These are phyloP conservation scores for Eucalyptus erythrocorys DNA, from an alignment of 345 rosid species.

Conservation along the genomic window DNA sequence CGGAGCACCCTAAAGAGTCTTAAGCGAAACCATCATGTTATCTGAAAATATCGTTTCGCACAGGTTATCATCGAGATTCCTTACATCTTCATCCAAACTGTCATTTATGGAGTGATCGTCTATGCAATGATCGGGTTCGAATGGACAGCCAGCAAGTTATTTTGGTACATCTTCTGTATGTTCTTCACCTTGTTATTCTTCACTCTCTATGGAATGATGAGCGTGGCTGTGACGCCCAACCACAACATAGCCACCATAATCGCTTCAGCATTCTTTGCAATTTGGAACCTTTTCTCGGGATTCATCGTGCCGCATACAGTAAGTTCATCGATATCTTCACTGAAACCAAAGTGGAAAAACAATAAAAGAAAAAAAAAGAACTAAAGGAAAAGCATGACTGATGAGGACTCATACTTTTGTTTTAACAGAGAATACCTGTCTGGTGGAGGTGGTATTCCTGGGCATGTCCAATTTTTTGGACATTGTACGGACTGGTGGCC, in stretches of 20 bases:
- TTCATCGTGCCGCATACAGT: constrained; percentile 39
- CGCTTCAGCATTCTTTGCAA: constrained; percentile 25
- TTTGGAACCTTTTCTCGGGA: constrained; percentile 64
- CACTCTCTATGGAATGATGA: constrained; percentile 62
- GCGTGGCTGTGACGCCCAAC: constrained; percentile 48
- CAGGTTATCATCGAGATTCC: constrained; percentile 51
- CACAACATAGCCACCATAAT: constrained; percentile 35
- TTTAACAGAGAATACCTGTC: constrained; percentile 38
- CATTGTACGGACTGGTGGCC: constrained; percentile 37
- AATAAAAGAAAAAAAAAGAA: not conserved
- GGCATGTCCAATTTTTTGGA: constrained; percentile 42
- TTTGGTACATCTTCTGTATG: constrained; percentile 54
- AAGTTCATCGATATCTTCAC: not conserved
- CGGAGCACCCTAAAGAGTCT: not conserved
- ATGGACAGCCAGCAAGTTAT: constrained; percentile 30
- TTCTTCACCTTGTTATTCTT: constrained; percentile 49
- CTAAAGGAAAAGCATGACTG: not conserved
- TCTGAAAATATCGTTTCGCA: not conserved
- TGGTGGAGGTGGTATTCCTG: constrained; percentile 79
- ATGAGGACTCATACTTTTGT: not conserved
- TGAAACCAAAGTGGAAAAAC: not conserved
- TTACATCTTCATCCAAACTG: constrained; percentile 25
- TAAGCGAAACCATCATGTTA: not conserved
- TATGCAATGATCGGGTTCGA: constrained; percentile 53
- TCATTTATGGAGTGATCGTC: constrained; percentile 40